These are phyloP conservation scores for Penicillium fimorum DNA, from an alignment of 495 filamentous ascomycete species.

Conservation along the genomic window DNA sequence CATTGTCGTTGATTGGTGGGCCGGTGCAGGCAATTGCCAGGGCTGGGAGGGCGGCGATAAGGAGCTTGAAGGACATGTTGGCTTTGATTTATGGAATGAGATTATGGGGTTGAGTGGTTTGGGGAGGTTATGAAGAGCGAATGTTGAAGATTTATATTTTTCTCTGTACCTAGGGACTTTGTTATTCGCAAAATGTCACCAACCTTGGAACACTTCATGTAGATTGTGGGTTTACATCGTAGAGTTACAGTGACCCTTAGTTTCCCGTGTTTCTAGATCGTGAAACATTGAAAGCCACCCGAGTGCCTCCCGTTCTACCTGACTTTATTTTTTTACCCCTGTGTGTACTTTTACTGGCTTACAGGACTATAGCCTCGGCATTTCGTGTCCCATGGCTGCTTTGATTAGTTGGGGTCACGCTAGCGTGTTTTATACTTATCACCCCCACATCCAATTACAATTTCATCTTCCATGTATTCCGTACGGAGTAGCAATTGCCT, in stretches of 20 bases:
- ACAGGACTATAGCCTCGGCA: neutral
- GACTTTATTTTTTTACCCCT: neutral
- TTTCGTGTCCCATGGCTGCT: neutral
- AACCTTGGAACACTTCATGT: neutral
- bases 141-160: neutral
- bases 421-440: constrained; percentile 3
- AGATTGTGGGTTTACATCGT: neutral
- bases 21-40: constrained; percentile 28
- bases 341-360: neutral
- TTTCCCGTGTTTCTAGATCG: neutral
- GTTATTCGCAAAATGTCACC: neutral
- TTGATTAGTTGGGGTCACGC: neutral
- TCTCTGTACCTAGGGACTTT: neutral
- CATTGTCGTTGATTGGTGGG: constrained; percentile 36
- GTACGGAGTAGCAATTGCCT: too few relatives aligned
- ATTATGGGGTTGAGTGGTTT: neutral
- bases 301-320: neutral
- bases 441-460: neutral
- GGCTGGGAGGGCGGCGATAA: constrained; percentile 14
- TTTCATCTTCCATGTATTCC: neutral
- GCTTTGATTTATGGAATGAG: neutral
- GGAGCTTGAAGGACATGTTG: constrained; percentile 15
- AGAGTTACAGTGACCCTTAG: neutral
- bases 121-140: neutral
- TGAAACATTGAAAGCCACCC: neutral